Evolutionary conservation across 352 stramenopile species (phyloP).

Genomic region (Phytophthora citricola): DNA sequence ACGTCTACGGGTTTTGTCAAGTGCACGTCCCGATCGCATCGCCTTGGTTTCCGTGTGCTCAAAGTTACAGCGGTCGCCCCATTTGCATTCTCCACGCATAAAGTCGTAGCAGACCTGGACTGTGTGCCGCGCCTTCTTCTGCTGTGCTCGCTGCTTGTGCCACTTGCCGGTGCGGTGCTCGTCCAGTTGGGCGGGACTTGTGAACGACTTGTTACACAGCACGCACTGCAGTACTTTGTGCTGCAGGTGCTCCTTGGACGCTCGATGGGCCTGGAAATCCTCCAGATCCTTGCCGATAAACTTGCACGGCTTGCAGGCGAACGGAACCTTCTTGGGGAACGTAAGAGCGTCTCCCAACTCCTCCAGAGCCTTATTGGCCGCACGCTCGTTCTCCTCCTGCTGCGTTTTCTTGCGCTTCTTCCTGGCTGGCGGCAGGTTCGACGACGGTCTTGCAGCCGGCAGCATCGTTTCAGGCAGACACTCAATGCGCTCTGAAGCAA

Average conservation of each 20-base stretch:
- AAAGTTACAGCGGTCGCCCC: constrained; percentile 74
- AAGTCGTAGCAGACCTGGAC: constrained; percentile 88
- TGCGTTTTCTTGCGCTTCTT: constrained; percentile 54
- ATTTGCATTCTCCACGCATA: constrained; percentile 71
- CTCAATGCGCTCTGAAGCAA: constrained; percentile 68
- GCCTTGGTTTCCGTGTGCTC: constrained; percentile 76
- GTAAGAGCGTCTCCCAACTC: constrained; percentile 56
- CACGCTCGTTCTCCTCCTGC: constrained; percentile 36
- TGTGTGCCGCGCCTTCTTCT: constrained; percentile 72
- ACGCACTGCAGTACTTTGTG: constrained; percentile 51
- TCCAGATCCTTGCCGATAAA: constrained; percentile 81
- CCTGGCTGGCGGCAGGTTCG: constrained; percentile 25
- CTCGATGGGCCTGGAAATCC: constrained; percentile 65
- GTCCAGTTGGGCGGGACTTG: constrained; percentile 70
- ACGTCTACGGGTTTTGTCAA: constrained; percentile 62
- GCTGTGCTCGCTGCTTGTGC: constrained; percentile 76
- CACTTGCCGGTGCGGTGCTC: constrained; percentile 86
- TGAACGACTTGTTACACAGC: constrained; percentile 85
- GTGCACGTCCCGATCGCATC: constrained; percentile 56
- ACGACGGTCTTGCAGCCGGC: constrained; percentile 43
- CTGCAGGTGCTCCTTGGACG: constrained; percentile 55
- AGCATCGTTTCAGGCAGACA: constrained; percentile 64
- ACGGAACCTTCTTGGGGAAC: constrained; percentile 80
- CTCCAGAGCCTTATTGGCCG: constrained; percentile 36
- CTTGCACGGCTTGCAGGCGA: constrained; percentile 81